A percentile compares a stretch with the other conserved stretches of the same genome.
These are phyloP conservation scores for Mycosarcoma mackinlayi DNA, from an alignment of 1,284 basidiomycete genomes.

Conservation along the genomic window DNA sequence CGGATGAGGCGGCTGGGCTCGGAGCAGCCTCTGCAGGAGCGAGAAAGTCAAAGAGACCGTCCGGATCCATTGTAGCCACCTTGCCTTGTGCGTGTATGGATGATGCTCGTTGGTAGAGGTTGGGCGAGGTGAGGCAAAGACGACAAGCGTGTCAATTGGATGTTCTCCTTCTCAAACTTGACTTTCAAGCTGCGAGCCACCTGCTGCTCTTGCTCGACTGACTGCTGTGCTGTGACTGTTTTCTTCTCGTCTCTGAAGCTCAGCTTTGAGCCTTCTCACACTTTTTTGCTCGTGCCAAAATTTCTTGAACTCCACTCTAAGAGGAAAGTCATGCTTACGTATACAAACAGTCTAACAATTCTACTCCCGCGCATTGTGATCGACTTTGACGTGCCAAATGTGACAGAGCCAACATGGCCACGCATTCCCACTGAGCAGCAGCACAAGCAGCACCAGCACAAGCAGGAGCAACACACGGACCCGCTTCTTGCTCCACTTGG, in stretches of 20 bases:
- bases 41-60: conserved; percentile 53
- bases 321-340: too few species aligned
- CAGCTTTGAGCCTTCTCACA: neutral
- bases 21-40: conserved; percentile 35
- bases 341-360: too few species aligned
- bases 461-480: conserved; percentile 34
- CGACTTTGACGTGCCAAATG: too few species aligned
- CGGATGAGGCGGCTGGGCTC: conserved; percentile 26
- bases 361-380: too few species aligned
- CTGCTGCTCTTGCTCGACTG: neutral
- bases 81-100: neutral
- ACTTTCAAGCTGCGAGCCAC: too few species aligned
- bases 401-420: too few species aligned
- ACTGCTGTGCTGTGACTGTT: conserved; percentile 11
- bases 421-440: conserved; percentile 6
- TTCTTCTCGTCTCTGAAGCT: neutral
- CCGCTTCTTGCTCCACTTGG: conserved; percentile 11
- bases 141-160: neutral
- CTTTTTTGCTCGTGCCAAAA: too few species aligned
- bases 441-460: too few species aligned
- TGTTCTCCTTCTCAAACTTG: too few species aligned
- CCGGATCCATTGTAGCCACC: conserved; percentile 43
- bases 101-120: conserved; percentile 5
- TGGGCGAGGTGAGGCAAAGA: neutral
- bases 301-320: too few species aligned